These are phyloP conservation scores for Boletus fagicola DNA, from an alignment of 768 basidiomycete species.

Conservation along the genomic window DNA sequence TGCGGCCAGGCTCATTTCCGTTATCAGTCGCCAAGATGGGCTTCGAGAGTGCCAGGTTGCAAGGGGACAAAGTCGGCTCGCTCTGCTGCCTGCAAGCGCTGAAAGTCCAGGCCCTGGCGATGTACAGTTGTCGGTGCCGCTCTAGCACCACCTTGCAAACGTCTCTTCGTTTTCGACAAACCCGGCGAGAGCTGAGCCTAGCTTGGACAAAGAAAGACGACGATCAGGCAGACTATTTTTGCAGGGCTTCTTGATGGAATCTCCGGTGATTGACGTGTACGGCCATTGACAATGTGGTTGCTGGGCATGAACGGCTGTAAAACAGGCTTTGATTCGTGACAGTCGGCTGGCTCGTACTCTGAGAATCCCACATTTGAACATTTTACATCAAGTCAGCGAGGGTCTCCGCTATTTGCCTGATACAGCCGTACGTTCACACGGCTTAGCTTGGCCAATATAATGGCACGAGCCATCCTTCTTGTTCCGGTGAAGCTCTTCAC, in stretches of 20 bases:
- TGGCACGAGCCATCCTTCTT: background rate
- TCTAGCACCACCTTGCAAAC: background rate
- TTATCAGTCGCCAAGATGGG: slow-evolving; percentile 17
- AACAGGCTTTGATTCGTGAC: background rate
- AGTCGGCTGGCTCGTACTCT: background rate
- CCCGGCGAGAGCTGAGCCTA: background rate
- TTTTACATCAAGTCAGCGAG: background rate
- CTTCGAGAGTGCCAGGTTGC: background rate
- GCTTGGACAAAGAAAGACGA: background rate
- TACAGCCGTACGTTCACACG: slow-evolving; percentile 25
- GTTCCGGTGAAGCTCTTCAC: slow-evolving; percentile 15
- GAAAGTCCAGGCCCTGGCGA: background rate
- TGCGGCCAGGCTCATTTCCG: slow-evolving; percentile 27
- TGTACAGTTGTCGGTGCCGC: slow-evolving; percentile 4
- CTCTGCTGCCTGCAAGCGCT: background rate
- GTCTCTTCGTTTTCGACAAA: background rate
- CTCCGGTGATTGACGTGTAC: slow-evolving; percentile 5
- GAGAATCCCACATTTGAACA: slow-evolving; percentile 8
- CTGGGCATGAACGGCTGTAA: background rate
- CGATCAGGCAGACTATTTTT: slow-evolving; percentile 6
- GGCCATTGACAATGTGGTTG: background rate
- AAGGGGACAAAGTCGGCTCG: background rate
- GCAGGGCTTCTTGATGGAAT: slow-evolving; percentile 10
- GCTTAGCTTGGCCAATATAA: slow-evolving; percentile 20
- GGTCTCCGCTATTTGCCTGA: slow-evolving; percentile 1